phyloP scores from a whole-genome alignment of 768 basidiomycete genomes.

The Lactifluus rugatus region DNA sequence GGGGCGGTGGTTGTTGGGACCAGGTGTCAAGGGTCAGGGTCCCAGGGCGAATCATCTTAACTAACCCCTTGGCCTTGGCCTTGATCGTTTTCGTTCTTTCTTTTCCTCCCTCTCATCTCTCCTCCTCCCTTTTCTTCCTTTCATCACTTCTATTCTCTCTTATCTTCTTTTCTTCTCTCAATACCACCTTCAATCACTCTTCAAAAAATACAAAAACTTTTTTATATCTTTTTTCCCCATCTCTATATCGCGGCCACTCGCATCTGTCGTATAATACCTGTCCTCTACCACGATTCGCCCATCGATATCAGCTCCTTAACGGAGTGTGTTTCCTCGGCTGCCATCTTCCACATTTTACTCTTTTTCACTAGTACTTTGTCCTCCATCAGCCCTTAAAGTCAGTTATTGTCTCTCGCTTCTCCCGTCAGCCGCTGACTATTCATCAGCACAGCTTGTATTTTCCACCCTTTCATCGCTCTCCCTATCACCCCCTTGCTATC shows the following conservation, averaged over 20 bases:
- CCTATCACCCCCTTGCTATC: slow-evolving; percentile 19
- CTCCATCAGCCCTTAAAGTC: slow-evolving; percentile 6
- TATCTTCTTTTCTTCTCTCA: slow-evolving; percentile 7
- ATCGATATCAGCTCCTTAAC: slow-evolving; percentile 6
- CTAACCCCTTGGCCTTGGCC: slow-evolving; percentile 23
- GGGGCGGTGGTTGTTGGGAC: neutral
- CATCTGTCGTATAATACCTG: slow-evolving; percentile 17
- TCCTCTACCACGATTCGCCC: slow-evolving; percentile 12
- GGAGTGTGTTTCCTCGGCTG: slow-evolving; percentile 4
- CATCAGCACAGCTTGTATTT: slow-evolving; percentile 28
- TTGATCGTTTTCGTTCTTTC: slow-evolving; percentile 12
- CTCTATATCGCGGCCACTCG: slow-evolving; percentile 13
- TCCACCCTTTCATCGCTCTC: slow-evolving; percentile 21
- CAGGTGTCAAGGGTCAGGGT: neutral
- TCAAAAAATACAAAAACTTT: neutral
- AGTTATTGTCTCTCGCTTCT: neutral
- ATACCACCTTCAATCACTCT: neutral
- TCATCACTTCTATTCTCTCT: slow-evolving; percentile 16
- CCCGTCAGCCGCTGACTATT: slow-evolving; percentile 12
- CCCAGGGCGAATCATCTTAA: too few relatives aligned
- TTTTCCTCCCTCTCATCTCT: neutral
- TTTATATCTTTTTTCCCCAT: slow-evolving; percentile 1
- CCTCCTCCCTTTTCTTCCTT: slow-evolving; percentile 21
- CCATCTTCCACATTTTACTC: slow-evolving; percentile 18
- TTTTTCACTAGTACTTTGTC: slow-evolving; percentile 12